phyloP scores from a whole-genome alignment of 768 basidiomycete genomes.

The Leccinum subtestaceum region DNA sequence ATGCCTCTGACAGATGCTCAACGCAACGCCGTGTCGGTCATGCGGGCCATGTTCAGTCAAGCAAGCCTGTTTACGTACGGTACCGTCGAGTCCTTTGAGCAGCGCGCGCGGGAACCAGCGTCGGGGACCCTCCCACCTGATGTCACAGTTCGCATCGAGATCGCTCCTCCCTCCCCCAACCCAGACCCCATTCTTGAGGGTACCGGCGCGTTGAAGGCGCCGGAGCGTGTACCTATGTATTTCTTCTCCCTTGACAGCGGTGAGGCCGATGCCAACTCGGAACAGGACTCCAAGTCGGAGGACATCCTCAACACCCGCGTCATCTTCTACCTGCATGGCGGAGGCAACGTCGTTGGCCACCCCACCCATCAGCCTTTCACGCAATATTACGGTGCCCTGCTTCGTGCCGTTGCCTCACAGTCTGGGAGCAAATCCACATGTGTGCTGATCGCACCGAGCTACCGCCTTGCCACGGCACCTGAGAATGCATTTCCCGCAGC shows the following conservation, averaged over 20 bases:
- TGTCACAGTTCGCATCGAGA: constrained; percentile 14
- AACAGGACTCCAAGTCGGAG: background rate
- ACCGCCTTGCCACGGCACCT: constrained; percentile 22
- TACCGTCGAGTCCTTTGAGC: constrained; percentile 10
- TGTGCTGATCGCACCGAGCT: constrained; percentile 23
- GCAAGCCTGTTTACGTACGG: background rate
- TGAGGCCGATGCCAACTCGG: background rate
- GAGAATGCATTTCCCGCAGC: constrained; percentile 24
- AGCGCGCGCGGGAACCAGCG: constrained; percentile 8
- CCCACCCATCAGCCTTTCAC: constrained; percentile 8
- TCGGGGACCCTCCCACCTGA: constrained; percentile 9
- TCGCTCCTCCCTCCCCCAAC: constrained; percentile 11
- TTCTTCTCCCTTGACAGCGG: constrained; percentile 14
- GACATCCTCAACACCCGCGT: constrained; percentile 7
- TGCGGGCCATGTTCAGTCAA: background rate
- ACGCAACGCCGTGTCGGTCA: constrained; percentile 2
- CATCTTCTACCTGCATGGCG: constrained; percentile 26
- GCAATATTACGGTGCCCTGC: constrained; percentile 5
- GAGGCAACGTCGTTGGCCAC: constrained; percentile 19
- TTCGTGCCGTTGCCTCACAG: constrained; percentile 8
- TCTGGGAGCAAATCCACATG: constrained; percentile 2
- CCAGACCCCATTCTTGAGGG: constrained; percentile 1
- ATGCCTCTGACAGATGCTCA: constrained; percentile 18
- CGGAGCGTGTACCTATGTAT: constrained; percentile 23
- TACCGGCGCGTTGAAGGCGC: constrained; percentile 2